phyloP scores from a whole-genome alignment of 2,329 filamentous ascomycete species.

The Epichloe festucae region DNA sequence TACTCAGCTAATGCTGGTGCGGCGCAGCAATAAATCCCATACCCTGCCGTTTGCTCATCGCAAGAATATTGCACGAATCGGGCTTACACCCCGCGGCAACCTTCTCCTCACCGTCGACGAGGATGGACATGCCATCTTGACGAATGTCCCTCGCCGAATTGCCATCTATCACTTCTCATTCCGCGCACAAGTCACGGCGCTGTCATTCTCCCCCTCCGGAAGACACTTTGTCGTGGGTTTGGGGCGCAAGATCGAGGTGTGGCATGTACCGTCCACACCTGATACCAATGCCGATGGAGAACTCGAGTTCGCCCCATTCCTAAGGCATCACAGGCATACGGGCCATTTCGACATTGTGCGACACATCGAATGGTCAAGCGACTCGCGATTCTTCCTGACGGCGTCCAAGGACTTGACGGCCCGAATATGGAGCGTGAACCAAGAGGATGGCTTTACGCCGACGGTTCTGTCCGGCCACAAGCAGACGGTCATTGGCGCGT shows the following conservation, averaged over 20 bases:
- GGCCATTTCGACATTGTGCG: conserved; percentile 82
- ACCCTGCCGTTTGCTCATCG: conserved; percentile 85
- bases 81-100: conserved; percentile 80
- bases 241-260: conserved; percentile 81
- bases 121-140: conserved; percentile 85
- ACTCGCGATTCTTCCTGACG: conserved; percentile 90
- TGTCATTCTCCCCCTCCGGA: conserved; percentile 85
- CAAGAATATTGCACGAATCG: conserved; percentile 81
- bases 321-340: conserved; percentile 71
- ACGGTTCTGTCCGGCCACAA: conserved; percentile 86
- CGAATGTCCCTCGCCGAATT: conserved; percentile 75
- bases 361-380: conserved; percentile 87
- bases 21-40: conserved; percentile 64
- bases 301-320: conserved; percentile 89
- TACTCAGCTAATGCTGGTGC: not conserved
- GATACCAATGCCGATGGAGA: conserved; percentile 67
- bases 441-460: conserved; percentile 76
- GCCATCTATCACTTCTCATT: conserved; percentile 95
- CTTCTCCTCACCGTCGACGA: conserved; percentile 88
- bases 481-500: conserved; percentile 84
- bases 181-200: conserved; percentile 64
- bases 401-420: conserved; percentile 86
- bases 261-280: conserved; percentile 87
- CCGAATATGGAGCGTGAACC: conserved; percentile 85
- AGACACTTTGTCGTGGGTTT: conserved; percentile 82